These are phyloP conservation scores for Lonicera japonica DNA, from an alignment of 129 eudicot genomes.

Conservation along the genomic window DNA sequence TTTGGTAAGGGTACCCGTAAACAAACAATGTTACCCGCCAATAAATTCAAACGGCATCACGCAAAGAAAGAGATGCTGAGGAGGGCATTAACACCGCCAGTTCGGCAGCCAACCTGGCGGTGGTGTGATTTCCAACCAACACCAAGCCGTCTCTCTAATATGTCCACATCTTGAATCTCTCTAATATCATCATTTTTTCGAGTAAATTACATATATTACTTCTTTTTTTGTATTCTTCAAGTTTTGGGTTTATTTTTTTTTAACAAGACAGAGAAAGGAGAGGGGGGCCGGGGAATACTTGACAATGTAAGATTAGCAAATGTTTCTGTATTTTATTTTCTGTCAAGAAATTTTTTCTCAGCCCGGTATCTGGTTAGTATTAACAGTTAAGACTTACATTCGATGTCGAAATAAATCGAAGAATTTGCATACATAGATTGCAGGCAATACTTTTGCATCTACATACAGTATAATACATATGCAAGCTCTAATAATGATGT, in stretches of 20 bases:
- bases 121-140: conserved; percentile 65
- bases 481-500: not conserved
- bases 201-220: no score
- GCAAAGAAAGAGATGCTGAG: conserved; percentile 47
- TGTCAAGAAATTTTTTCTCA: no score
- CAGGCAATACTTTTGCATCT: no score
- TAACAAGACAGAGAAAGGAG: no score
- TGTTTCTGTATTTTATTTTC: no score
- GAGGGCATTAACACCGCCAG: conserved; percentile 62
- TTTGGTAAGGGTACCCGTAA: not conserved
- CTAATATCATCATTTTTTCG: no score
- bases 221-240: no score
- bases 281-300: no score
- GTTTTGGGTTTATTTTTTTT: no score
- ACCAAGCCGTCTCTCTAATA: conserved; percentile 61
- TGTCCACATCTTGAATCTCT: conserved; percentile 38
- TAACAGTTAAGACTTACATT: not conserved
- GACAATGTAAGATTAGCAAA: no score
- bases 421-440: not conserved
- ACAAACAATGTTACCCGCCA: no score
- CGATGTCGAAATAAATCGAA: not conserved
- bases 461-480: not conserved
- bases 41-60: conserved; percentile 10
- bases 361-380: no score
- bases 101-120: conserved; percentile 30